These are phyloP conservation scores for Fusarium torreyae DNA, from an alignment of 2,329 filamentous ascomycete genomes.

Conservation along the genomic window DNA sequence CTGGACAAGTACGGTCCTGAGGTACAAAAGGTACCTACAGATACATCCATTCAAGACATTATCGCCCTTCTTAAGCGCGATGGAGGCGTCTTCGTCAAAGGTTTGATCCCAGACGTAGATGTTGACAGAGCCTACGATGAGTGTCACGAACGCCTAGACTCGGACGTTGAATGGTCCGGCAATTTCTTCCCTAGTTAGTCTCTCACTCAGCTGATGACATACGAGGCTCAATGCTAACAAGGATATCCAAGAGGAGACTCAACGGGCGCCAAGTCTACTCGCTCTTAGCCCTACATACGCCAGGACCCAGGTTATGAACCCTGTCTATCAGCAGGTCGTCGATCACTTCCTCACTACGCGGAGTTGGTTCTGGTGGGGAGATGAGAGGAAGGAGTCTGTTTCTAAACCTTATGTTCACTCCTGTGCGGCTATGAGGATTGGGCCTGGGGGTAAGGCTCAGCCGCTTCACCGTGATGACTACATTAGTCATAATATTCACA, in stretches of 20 bases:
- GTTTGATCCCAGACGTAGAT: background rate
- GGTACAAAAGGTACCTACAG: slow-evolving; percentile 6
- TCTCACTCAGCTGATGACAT: too few species aligned
- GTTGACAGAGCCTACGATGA: slow-evolving; percentile 13
- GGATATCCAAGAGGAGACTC: slow-evolving; percentile 14
- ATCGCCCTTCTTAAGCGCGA: slow-evolving; percentile 21
- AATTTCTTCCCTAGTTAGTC: slow-evolving; percentile 19
- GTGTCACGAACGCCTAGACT: background rate
- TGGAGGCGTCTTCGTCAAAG: slow-evolving; percentile 7
- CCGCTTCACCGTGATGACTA: slow-evolving; percentile 41
- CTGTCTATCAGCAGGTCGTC: slow-evolving; percentile 26
- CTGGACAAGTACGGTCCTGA: slow-evolving; percentile 2
- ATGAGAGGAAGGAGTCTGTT: slow-evolving; percentile 29
- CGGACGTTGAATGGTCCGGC: slow-evolving; percentile 9
- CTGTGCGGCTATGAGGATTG: slow-evolving; percentile 32
- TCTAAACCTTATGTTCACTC: slow-evolving; percentile 39
- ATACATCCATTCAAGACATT: background rate
- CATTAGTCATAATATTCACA: slow-evolving; percentile 29
- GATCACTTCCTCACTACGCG: slow-evolving; percentile 39
- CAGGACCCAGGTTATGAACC: slow-evolving; percentile 34
- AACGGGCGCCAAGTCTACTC: slow-evolving; percentile 28
- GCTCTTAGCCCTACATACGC: slow-evolving; percentile 35
- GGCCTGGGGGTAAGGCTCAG: slow-evolving; percentile 32
- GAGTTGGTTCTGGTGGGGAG: slow-evolving; percentile 38
- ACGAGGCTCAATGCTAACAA: background rate